Percentiles rank a stretch among this genome's conserved stretches.
Evolutionary conservation across 139 green algal genomes (phyloP).

Genomic region (Protoeuglena noctilucae): DNA sequence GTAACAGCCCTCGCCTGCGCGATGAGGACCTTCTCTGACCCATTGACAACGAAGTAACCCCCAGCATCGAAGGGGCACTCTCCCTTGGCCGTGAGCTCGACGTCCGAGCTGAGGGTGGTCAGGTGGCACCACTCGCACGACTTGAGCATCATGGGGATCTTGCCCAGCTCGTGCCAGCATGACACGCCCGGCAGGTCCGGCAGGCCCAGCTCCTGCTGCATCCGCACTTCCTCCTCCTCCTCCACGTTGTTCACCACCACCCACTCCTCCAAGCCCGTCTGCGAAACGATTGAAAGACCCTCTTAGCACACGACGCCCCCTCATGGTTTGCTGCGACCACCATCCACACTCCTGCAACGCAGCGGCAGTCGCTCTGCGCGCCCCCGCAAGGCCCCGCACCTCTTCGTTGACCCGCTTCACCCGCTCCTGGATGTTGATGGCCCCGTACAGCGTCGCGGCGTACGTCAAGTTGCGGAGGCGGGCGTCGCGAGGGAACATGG

Average conservation of each 20-base stretch:
- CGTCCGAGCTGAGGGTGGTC: constrained; percentile 48
- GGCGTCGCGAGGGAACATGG: constrained; percentile 89
- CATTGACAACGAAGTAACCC: constrained; percentile 99
- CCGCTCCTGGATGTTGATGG: constrained; percentile 60
- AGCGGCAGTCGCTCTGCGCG: too few relatives aligned
- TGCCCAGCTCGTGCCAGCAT: constrained; percentile 2
- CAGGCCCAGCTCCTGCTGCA: constrained; percentile 84
- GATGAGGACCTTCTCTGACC: constrained; percentile 97
- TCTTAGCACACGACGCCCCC: too few relatives aligned
- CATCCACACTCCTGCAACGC: too few relatives aligned
- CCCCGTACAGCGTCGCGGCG: constrained; percentile 84
- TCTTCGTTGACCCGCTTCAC: constrained; percentile 26
- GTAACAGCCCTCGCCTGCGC: constrained; percentile 37
- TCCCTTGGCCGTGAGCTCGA: constrained; percentile 71
- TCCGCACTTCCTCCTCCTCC: constrained; percentile 31
- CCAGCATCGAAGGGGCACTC: constrained; percentile 94
- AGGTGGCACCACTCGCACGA: constrained; percentile 75
- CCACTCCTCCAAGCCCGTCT: constrained; percentile 9
- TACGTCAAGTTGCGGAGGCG: constrained; percentile 94
- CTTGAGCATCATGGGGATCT: constrained; percentile 97
- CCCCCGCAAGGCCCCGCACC: constrained; percentile 5
- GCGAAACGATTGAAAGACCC: too few relatives aligned
- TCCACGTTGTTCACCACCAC: constrained; percentile 16
- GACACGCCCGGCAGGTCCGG: constrained; percentile 33
- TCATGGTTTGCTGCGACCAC: too few relatives aligned